Base-by-base conservation (phyloP, 352 stramenopile genomes). In the Blastocystis sp. region DNA sequence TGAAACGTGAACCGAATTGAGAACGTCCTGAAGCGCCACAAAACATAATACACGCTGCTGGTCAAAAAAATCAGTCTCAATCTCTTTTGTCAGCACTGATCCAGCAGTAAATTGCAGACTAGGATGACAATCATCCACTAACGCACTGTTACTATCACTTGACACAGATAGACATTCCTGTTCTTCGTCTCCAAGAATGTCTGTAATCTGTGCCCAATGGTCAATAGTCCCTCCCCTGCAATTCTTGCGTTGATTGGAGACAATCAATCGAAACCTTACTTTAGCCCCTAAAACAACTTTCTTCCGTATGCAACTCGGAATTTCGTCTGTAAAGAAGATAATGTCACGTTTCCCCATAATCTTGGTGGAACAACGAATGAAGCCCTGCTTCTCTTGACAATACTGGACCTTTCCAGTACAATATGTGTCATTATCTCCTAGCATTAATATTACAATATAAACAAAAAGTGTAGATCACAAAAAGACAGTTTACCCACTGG, bases 361-460 rank as follows among this genome's bases (percentile, higher is more conserved):
- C 51, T 83, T 83, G 21, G 57, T 32, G 4, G 32, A 5, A 43
- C 71, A 83, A 4, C 71, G 46, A 5, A 83, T 83, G 29, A 83
- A 83, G 12, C 71, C 71, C 49, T 83, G 71, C 32, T 65, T 83
- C 49, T 27, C 49, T 21, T 83, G 71, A 14, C 56, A 32, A 32
- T 83, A 83, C 51, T 83, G 71, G 19, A 83, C 43, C 27, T 83
- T 83, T 14, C 71, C 65, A 29, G 43, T 77, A n/a, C 65, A 24
- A 57, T 19, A 54, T 37, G 21, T 51, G 43, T 51, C 65, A 24
- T n/a, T 73, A 51, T 73, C 61, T 43, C 32, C 46, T 46, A 39
- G 61, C 24, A 51, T 73, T 35, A 35, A 73, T 73, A 24, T 14
- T 73, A 27, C 19, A 46, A 7, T 51, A 42, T 24, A 39, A 73